Evolutionary conservation across 2,329 filamentous ascomycete species (phyloP).

Genomic region (Xylariales sp.): DNA sequence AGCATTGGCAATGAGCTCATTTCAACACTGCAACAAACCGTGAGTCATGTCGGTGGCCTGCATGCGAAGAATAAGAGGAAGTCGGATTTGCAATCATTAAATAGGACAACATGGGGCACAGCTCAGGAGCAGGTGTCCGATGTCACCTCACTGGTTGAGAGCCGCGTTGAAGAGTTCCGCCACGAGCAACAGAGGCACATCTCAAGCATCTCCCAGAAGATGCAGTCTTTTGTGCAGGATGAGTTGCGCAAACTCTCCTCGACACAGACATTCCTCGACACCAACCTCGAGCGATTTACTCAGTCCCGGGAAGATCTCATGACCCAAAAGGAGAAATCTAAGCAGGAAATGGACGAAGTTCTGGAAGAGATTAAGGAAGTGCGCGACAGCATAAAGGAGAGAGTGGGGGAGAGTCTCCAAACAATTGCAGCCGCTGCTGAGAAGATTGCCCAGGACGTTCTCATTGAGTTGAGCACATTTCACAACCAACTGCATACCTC

Average conservation of each 20-base stretch:
- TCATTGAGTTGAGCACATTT: slow-evolving; percentile 80
- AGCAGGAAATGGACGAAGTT: slow-evolving; percentile 84
- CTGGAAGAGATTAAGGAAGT: slow-evolving; percentile 90
- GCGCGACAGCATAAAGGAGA: slow-evolving; percentile 80
- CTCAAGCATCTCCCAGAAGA: slow-evolving; percentile 60
- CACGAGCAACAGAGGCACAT: slow-evolving; percentile 69
- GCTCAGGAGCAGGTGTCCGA: slow-evolving; percentile 72
- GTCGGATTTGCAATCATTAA: slow-evolving; percentile 75
- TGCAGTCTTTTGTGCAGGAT: slow-evolving; percentile 71
- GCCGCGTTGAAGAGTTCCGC: slow-evolving; percentile 68
- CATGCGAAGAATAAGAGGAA: slow-evolving; percentile 84
- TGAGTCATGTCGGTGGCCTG: slow-evolving; percentile 74
- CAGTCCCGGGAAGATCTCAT: slow-evolving; percentile 65
- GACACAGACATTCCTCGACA: slow-evolving; percentile 66
- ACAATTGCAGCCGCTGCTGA: slow-evolving; percentile 80
- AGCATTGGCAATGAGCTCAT: slow-evolving; percentile 72
- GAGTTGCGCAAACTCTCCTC: slow-evolving; percentile 69
- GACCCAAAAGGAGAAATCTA: slow-evolving; percentile 63
- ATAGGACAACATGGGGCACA: slow-evolving; percentile 72
- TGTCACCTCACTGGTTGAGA: slow-evolving; percentile 73
- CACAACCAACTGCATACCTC: slow-evolving; percentile 80
- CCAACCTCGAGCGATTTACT: slow-evolving; percentile 64
- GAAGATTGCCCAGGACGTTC: slow-evolving; percentile 83
- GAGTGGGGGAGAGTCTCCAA: slow-evolving; percentile 79
- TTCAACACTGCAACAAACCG: slow-evolving; percentile 70